Conservation (phyloP, 805 yeast genomes). For the Wickerhamiella azyma region DNA sequence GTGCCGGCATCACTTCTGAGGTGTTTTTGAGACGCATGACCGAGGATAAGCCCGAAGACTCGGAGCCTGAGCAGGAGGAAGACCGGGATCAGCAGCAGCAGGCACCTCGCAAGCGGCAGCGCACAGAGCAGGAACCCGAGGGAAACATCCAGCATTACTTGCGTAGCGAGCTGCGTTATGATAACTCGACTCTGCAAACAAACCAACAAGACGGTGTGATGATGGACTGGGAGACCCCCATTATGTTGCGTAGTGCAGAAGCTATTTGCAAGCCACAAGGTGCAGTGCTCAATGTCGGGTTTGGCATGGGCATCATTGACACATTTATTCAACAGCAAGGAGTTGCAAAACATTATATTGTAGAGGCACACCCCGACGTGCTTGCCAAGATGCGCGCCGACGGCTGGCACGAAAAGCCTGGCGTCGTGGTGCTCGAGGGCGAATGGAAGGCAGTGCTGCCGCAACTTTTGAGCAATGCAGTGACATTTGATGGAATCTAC, state of each 20-base stretch:
- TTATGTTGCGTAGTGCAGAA: constrained; percentile 72
- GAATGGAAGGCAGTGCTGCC: constrained; percentile 83
- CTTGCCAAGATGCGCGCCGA: constrained; percentile 48
- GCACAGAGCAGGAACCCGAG: constrained; percentile 17
- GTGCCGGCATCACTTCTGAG: constrained; percentile 87
- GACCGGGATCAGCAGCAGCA: constrained; percentile 11
- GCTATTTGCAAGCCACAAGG: constrained; percentile 43
- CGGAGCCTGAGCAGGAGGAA: constrained; percentile 16
- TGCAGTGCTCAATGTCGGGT: constrained; percentile 67
- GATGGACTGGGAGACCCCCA: constrained; percentile 90
- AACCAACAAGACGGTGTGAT: constrained; percentile 78
- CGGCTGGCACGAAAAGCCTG: constrained; percentile 70
- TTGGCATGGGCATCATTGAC: constrained; percentile 96
- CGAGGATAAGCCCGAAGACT: constrained; percentile 15
- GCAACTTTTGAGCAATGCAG: constrained; percentile 45
- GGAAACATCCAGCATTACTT: constrained; percentile 47
- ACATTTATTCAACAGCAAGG: constrained; percentile 45
- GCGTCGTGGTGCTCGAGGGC: constrained; percentile 70
- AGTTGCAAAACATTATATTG: constrained; percentile 68
- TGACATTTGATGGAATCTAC: constrained; percentile 80
- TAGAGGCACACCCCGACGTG: constrained; percentile 93
- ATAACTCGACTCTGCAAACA: constrained; percentile 54
- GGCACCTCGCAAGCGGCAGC: constrained; percentile 6
- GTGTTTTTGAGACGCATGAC: constrained; percentile 55
- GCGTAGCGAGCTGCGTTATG: constrained; percentile 53